Percentiles rank a stretch among this genome's conserved stretches.
Conservation (phyloP, 768 basidiomycete species). For the Termitomyces sp. region DNA sequence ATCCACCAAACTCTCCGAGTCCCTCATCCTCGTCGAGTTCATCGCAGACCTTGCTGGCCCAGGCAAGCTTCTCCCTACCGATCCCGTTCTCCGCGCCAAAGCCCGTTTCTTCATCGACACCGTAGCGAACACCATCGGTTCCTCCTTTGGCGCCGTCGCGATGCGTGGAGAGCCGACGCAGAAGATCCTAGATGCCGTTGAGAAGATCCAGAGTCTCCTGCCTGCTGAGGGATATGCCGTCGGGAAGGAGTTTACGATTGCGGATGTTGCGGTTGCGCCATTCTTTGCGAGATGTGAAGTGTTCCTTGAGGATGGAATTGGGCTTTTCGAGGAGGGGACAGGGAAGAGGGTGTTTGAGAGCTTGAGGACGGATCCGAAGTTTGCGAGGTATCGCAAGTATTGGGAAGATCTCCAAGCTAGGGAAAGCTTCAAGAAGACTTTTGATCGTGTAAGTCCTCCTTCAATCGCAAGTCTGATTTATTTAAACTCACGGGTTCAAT, state of each 20-base stretch:
- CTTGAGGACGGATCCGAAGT: slow-evolving; percentile 41
- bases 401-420: slow-evolving; percentile 42
- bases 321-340: slow-evolving; percentile 43
- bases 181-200: slow-evolving; percentile 37
- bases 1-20: slow-evolving; percentile 61
- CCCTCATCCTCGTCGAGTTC: slow-evolving; percentile 64
- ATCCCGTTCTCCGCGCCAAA: slow-evolving; percentile 54
- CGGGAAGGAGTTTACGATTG: slow-evolving; percentile 49
- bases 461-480: not conserved
- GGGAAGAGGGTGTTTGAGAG: slow-evolving; percentile 40
- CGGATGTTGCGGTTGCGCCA: slow-evolving; percentile 58
- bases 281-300: slow-evolving; percentile 53
- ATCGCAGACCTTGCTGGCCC: slow-evolving; percentile 51
- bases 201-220: slow-evolving; percentile 46
- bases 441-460: not conserved
- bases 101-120: slow-evolving; percentile 63
- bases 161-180: slow-evolving; percentile 37
- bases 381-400: slow-evolving; percentile 47
- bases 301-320: slow-evolving; percentile 14
- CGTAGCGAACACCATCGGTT: slow-evolving; percentile 41
- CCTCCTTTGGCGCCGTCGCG: slow-evolving; percentile 34
- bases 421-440: slow-evolving; percentile 49
- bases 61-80: slow-evolving; percentile 48
- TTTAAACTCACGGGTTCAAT: not conserved
- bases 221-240: slow-evolving; percentile 43